phyloP scores from a whole-genome alignment of 306 rosid genomes.

The Lathyrus oleraceus region DNA sequence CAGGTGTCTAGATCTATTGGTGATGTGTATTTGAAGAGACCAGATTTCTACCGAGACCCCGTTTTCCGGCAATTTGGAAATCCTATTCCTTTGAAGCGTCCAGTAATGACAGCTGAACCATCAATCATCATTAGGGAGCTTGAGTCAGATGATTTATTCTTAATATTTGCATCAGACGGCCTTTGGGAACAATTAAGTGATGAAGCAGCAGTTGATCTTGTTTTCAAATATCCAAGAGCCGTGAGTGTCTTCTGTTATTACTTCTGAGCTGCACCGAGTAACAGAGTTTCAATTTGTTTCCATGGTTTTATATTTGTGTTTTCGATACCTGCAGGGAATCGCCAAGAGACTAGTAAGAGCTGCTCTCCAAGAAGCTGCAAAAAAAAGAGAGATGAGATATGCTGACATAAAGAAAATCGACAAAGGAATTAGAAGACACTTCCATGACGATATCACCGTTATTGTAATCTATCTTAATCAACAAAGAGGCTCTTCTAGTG shows the following conservation, averaged over 20 bases:
- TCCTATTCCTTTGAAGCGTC: slow-evolving; percentile 74
- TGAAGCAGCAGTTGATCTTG: slow-evolving; percentile 82
- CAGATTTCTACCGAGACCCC: slow-evolving; percentile 77
- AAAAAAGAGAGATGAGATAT: slow-evolving; percentile 90
- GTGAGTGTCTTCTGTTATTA: slow-evolving; percentile 54
- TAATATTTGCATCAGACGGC: slow-evolving; percentile 97
- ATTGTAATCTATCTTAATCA: slow-evolving; percentile 83
- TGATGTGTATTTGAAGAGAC: slow-evolving; percentile 84
- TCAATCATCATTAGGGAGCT: slow-evolving; percentile 69
- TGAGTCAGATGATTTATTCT: slow-evolving; percentile 73
- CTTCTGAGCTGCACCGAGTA: background rate
- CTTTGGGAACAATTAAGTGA: slow-evolving; percentile 98
- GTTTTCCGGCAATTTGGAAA: slow-evolving; percentile 66
- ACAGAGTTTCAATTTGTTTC: background rate
- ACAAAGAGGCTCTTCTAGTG: slow-evolving; percentile 46
- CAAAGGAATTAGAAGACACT: slow-evolving; percentile 81
- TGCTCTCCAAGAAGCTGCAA: slow-evolving; percentile 85
- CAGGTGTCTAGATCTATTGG: slow-evolving; percentile 99
- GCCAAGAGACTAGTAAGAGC: slow-evolving; percentile 89
- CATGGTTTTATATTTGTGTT: slow-evolving; percentile 16
- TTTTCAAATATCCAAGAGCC: slow-evolving; percentile 81
- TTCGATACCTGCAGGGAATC: slow-evolving; percentile 67
- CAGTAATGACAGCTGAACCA: slow-evolving; percentile 95
- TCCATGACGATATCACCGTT: slow-evolving; percentile 93
- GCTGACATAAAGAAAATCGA: slow-evolving; percentile 77